A percentile compares a stretch with the other conserved stretches of the same genome.
Conservation (phyloP, 2,329 filamentous ascomycete genomes). For the Ascochyta viciae-villosae region DNA sequence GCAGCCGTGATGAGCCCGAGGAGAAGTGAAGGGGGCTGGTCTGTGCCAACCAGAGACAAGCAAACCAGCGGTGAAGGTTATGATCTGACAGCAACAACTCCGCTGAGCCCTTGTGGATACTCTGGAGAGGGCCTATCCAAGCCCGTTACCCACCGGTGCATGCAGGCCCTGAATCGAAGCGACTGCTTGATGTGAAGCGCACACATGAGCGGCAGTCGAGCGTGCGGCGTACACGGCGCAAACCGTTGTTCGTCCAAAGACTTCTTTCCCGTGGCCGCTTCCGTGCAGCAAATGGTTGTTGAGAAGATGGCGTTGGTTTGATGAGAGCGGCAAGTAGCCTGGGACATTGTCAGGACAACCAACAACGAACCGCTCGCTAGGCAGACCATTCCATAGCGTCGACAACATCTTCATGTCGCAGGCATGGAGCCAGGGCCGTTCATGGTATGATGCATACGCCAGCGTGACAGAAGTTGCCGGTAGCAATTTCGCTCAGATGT, state of each 20-base stretch:
- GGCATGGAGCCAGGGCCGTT: constrained; percentile 3
- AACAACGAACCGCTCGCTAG: constrained; percentile 11
- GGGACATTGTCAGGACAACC: constrained; percentile 7
- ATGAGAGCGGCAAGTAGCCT: constrained; percentile 3
- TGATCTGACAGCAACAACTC: constrained; percentile 18
- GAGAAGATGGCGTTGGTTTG: constrained; percentile 1
- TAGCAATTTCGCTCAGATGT: constrained; percentile 36
- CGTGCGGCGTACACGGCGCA: neutral
- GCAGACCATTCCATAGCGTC: constrained; percentile 3
- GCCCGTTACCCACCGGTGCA: constrained; percentile 14
- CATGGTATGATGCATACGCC: constrained; percentile 28
- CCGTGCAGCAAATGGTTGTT: constrained; percentile 4
- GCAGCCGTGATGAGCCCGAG: constrained; percentile 7
- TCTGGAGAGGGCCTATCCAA: constrained; percentile 10
- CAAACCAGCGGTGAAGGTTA: constrained; percentile 17
- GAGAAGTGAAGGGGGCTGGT: constrained; percentile 9
- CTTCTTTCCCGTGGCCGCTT: neutral
- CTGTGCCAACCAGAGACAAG: constrained; percentile 6
- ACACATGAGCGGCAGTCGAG: constrained; percentile 16
- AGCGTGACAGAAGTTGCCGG: constrained; percentile 32
- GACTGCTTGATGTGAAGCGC: constrained; percentile 2
- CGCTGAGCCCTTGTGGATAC: constrained; percentile 8
- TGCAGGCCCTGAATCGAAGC: constrained; percentile 18
- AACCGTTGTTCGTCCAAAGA: too few relatives aligned
- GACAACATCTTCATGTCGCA: constrained; percentile 1